Base-by-base conservation (phyloP, 2,329 filamentous ascomycete genomes). In the Lasiodiplodia theobromae region DNA sequence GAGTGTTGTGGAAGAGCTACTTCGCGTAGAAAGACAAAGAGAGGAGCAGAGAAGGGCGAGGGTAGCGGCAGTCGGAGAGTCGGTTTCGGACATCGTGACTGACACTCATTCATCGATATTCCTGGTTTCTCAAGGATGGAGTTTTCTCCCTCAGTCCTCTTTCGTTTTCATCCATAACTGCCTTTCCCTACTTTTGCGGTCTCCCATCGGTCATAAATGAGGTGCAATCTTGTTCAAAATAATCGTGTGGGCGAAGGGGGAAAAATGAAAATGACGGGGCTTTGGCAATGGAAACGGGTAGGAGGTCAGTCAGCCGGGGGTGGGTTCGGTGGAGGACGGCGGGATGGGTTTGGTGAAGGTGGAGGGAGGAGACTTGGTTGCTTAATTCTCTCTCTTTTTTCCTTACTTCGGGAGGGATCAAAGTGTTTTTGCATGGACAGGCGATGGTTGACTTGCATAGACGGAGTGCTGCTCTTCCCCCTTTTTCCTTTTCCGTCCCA, bases 1-100 rank as follows among this genome's bases (percentile, higher is more conserved):
- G 96, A 65, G 96, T 99, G 58, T 84, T 99, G 65, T 99, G 96
- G 96, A 99, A 99, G 90, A 98, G 95, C 80, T 99, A 99, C 79
- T 99, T 99, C 84, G 96, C 94, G 51, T 97, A 79, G 58, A 58
- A 4, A 34, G n/a, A 25, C 37, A 23, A 4, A 44, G 37, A 28
- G 37, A n/a, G 57, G 16, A 25, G 38, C 8, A 16, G 18, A 28
- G 25, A 28, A 28, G 34, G 16, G 25, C 25, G 49, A 12, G 49
- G 7, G 49, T 6, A 14, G 18, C n/a, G 51, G 51, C 8, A 23
- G 51, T 6, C 25, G 23, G 31, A 34, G 31, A 34, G 31, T 34
- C 31, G 31, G 31, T 34, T 34, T 34, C 31, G 31, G 31, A 34
- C 31, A 34, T 34, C 31, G 31, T 10, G 7, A 34, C 31, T 34